phyloP scores from a whole-genome alignment of 768 basidiomycete species.

The Nidularia pulvinata region DNA sequence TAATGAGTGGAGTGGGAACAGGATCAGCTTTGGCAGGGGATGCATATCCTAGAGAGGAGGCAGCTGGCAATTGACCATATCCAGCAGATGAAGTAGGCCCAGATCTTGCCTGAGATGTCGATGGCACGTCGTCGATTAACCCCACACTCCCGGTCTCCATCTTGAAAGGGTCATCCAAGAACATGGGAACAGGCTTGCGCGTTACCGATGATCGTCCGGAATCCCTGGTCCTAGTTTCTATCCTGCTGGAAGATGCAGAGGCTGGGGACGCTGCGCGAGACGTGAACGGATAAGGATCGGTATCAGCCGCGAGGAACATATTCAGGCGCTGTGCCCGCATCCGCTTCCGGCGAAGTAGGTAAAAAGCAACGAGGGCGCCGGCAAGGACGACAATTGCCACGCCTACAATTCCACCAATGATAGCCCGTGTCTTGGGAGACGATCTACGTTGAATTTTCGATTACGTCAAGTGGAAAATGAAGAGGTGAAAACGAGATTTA shows the following conservation, averaged over 20 bases:
- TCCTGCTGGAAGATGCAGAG: too few relatives aligned
- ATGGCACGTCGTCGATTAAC: background rate
- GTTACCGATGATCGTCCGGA: background rate
- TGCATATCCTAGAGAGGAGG: too few relatives aligned
- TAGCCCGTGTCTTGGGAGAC: background rate
- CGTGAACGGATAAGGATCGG: too few relatives aligned
- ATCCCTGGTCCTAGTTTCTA: too few relatives aligned
- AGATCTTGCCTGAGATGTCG: too few relatives aligned
- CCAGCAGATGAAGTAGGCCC: too few relatives aligned
- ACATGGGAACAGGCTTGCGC: constrained; percentile 11
- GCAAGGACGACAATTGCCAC: background rate
- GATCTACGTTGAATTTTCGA: background rate
- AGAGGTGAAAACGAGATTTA: background rate
- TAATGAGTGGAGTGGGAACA: too few relatives aligned
- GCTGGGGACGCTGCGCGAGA: too few relatives aligned
- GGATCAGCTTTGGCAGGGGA: too few relatives aligned
- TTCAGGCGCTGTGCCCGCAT: background rate
- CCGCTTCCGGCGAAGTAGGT: background rate
- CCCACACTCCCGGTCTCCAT: background rate
- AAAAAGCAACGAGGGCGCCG: background rate
- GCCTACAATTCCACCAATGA: background rate
- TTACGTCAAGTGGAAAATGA: background rate
- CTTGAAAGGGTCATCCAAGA: constrained; percentile 4
- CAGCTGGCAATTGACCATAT: too few relatives aligned
- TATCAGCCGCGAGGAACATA: too few relatives aligned